A percentile compares a stretch with the other conserved stretches of the same genome.
phyloP scores from a whole-genome alignment of 805 yeast species.

The Phaffomyces thermotolerans region DNA sequence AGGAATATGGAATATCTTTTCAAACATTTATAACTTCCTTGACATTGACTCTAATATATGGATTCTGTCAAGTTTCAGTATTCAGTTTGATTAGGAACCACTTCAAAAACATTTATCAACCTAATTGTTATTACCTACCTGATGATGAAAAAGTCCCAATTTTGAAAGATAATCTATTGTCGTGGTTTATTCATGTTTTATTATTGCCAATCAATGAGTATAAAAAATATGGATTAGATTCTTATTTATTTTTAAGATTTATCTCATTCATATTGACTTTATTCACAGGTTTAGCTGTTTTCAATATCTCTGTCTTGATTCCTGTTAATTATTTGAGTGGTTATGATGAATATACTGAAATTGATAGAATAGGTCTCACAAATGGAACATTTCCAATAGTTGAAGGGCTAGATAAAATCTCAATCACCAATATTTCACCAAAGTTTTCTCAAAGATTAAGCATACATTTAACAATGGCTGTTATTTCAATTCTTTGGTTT shows the following conservation, averaged over 20 bases:
- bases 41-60: constrained; percentile 44
- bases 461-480: constrained; percentile 56
- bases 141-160: constrained; percentile 31
- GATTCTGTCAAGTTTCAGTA: constrained; percentile 41
- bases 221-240: constrained; percentile 56
- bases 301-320: constrained; percentile 52
- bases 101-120: constrained; percentile 44
- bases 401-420: constrained; percentile 56
- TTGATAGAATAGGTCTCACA: constrained; percentile 14
- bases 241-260: constrained; percentile 65
- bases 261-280: constrained; percentile 43
- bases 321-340: constrained; percentile 49
- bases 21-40: constrained; percentile 50
- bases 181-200: constrained; percentile 48
- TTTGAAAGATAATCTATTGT: constrained; percentile 36
- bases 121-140: constrained; percentile 38
- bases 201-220: constrained; percentile 36
- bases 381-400: constrained; percentile 22
- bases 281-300: constrained; percentile 43
- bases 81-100: constrained; percentile 33
- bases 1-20: constrained; percentile 50
- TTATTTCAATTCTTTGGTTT: constrained; percentile 47
- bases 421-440: constrained; percentile 63
- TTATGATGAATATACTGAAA: constrained; percentile 15
- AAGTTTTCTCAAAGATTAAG: constrained; percentile 41